phyloP scores from a whole-genome alignment of 495 filamentous ascomycete species.

The Aspergillus diversus region DNA sequence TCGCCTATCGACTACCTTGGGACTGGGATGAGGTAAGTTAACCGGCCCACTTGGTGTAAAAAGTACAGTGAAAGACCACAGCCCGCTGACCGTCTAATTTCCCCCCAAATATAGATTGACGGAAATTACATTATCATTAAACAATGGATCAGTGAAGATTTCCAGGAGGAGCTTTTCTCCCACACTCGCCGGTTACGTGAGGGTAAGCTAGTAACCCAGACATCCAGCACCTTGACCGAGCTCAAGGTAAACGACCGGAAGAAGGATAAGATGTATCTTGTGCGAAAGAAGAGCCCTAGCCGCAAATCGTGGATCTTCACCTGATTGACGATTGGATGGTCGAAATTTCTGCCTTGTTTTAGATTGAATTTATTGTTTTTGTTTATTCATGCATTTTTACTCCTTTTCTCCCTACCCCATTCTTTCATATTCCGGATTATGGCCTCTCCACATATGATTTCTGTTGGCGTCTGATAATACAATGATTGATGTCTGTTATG shows the following conservation, averaged over 20 bases:
- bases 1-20: slow-evolving; percentile 53
- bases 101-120: slow-evolving; percentile 46
- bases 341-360: slow-evolving; percentile 4
- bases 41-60: not conserved
- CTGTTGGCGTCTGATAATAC: too few species aligned
- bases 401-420: not conserved
- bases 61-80: too few species aligned
- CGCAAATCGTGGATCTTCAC: slow-evolving; percentile 39
- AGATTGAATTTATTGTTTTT: slow-evolving; percentile 3
- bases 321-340: slow-evolving; percentile 23
- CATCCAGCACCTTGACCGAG: slow-evolving; percentile 50
- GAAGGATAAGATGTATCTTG: slow-evolving; percentile 59
- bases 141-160: slow-evolving; percentile 70
- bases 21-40: slow-evolving; percentile 52
- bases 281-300: slow-evolving; percentile 63
- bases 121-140: slow-evolving; percentile 77
- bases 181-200: slow-evolving; percentile 69
- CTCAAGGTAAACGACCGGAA: slow-evolving; percentile 55
- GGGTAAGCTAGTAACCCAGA: slow-evolving; percentile 46
- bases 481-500: slow-evolving; percentile 19
- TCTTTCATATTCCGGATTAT: not conserved
- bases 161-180: slow-evolving; percentile 72
- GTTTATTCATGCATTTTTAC: slow-evolving; percentile 17
- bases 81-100: too few species aligned
- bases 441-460: not conserved